A percentile compares a stretch with the other conserved stretches of the same genome.
phyloP scores from a whole-genome alignment of 441 rosid genomes.

The Manihot esculenta region DNA sequence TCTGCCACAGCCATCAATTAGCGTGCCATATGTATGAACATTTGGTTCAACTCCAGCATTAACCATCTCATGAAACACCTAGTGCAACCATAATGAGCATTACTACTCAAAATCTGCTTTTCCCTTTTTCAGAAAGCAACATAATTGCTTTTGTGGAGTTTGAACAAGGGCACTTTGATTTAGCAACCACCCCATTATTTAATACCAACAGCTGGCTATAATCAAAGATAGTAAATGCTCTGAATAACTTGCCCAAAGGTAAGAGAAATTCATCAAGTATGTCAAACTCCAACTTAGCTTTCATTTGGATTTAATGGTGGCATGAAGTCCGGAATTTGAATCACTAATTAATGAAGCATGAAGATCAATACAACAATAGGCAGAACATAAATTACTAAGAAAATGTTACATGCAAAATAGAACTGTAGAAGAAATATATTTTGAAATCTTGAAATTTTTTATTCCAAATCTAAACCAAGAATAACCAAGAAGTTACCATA shows the following conservation, averaged over 20 bases:
- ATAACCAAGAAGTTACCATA: slow-evolving; percentile 35
- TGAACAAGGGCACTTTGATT: background rate
- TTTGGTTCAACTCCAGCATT: slow-evolving; percentile 91
- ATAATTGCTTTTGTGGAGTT: background rate
- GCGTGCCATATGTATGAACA: slow-evolving; percentile 87
- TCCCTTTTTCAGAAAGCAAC: too few species aligned
- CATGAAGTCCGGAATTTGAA: background rate
- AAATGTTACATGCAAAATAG: background rate
- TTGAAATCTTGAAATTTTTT: background rate
- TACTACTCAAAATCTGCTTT: background rate
- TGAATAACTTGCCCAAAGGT: background rate
- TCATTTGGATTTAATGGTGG: background rate
- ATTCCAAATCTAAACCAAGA: slow-evolving; percentile 21
- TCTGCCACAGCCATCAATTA: slow-evolving; percentile 96
- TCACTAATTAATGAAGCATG: background rate
- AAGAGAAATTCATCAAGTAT: background rate
- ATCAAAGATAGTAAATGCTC: background rate
- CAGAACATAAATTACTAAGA: background rate
- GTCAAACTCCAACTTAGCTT: background rate
- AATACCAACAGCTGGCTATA: background rate
- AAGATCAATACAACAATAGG: too few species aligned
- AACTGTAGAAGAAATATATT: background rate
- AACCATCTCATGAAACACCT: slow-evolving; percentile 94
- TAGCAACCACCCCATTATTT: background rate
- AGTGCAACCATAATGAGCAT: slow-evolving; percentile 6